Base-by-base conservation (phyloP, 2,329 filamentous ascomycete genomes). In the Camptophora hylomeconis region DNA sequence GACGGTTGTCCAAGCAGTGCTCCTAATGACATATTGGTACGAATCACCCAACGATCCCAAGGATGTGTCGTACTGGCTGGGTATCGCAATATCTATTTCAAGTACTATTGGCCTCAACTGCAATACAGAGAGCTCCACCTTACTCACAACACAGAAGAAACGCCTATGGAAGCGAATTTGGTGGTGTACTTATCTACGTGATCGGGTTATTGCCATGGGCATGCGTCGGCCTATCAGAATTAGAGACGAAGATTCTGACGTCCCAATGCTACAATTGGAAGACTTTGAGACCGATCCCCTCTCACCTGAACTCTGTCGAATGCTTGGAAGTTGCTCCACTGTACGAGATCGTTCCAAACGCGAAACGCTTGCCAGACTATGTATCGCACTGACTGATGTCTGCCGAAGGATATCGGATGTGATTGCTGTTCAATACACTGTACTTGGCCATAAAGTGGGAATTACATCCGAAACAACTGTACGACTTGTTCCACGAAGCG, bases 41-140 rank as follows among this genome's bases (percentile, higher is more conserved):
- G 86, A 94, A 56, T 92, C 83, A 8, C 86, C 86, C 0, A 84
- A 94, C 55, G 87, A 94, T 51, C 83, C 93, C 50, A 94, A 94
- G 54, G 87, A 94, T 52, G 94, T 86, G 24, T 94, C 87, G 81
- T 86, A 94, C 51, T 94, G 86, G 87, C 92, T 94, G 81, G 87
- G 87, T 11, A 82, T 94, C 20, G 87, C 86, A 22, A 81, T 92
- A 35, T 93, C 86, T 8, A 63, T 94, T 25, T 86, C 84, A 29
- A 83, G 93, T 53, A 93, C 86, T 8, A 93, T 94, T 40, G 86
- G 87, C 5, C 66, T 94, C 11, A 84, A 95, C 54, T 79, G 86
- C 38, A 81, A 93, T 45, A 83, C 84, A 2, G 69, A 69, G 17
- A 78, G 75, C 33, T 83, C 80, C 6, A 75, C 71, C 43, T 29